Base-by-base conservation (phyloP, 805 yeast species). In the Pichia scutulata region DNA sequence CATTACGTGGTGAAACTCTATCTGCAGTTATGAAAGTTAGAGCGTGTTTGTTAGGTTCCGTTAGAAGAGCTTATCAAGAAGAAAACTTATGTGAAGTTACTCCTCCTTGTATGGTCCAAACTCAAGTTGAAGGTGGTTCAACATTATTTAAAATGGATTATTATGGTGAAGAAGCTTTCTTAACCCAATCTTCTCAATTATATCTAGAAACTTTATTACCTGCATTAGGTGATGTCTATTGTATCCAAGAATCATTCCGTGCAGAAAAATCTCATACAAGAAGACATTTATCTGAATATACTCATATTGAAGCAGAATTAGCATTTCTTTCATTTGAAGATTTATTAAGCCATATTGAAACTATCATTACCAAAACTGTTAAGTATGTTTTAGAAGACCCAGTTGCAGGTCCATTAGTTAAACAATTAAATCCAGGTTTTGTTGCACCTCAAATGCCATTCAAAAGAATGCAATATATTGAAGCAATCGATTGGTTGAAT, bases 71-170 rank as follows among this genome's bases (percentile, higher is more conserved):
- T 52, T 92, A 78, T 66, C 73, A 67, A 23, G 93, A 88, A 63
- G 88, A 84, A 71, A 77, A 80, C 33, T 64, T 90, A 47, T 72
- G 81, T 30, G 99, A 93, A 76, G 97, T 95, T 53, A 93, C 98
- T 39, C 97, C 99, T 43, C 99, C 99, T 64, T 90, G 98, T 72
- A 93, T 93, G 98, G 99, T 93, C 50, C 99, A 93, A 74, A 90
- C 97, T 39, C 98, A 93, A 75, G 99, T 93, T 53, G 99, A 93
- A 74, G 99, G 99, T 68, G 99, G 99, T 49, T 86, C 97, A 39
- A 93, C 99, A 18, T 76, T 93, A 65, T 93, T 93, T 77, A 82
- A 84, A 63, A 75, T 93, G 74, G 86, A 87, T 68, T 93, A 95
- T 75, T 93, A 93, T 68, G 98, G 97, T 49, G 95, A 93, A 74